phyloP scores from a whole-genome alignment of 139 green algal species.

The Volvox africanus region DNA sequence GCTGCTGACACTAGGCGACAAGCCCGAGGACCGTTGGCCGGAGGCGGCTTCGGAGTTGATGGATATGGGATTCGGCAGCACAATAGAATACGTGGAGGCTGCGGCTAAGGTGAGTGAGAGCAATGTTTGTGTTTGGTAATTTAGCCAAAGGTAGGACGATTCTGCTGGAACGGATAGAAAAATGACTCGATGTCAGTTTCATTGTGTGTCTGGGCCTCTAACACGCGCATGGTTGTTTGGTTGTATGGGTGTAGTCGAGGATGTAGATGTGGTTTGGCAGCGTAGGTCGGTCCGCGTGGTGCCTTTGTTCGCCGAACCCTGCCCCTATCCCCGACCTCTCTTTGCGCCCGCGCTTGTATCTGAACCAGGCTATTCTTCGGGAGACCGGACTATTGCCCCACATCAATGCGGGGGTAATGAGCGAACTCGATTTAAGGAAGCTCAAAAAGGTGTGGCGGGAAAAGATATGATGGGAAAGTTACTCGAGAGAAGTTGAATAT shows the following conservation, averaged over 20 bases:
- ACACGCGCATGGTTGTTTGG: no score
- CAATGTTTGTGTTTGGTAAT: background rate
- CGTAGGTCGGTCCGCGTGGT: no score
- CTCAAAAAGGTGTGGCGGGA: slow-evolving; percentile 23
- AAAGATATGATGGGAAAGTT: background rate
- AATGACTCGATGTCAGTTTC: no score
- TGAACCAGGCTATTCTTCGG: slow-evolving; percentile 60
- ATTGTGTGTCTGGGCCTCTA: no score
- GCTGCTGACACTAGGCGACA: slow-evolving; percentile 92
- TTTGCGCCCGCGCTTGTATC: background rate
- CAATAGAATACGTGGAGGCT: slow-evolving; percentile 83
- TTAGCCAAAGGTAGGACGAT: background rate
- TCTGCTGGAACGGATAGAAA: no score
- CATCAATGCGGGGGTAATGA: slow-evolving; percentile 89
- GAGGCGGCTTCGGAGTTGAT: slow-evolving; percentile 80
- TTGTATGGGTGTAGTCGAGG: no score
- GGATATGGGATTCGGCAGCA: slow-evolving; percentile 75
- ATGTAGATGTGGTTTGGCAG: no score
- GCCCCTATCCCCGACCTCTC: no score
- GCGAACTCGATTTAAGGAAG: slow-evolving; percentile 50
- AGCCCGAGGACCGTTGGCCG: slow-evolving; percentile 83
- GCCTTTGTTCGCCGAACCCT: no score
- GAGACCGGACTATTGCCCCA: slow-evolving; percentile 88
- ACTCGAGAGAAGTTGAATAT: no score
- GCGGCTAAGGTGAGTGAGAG: slow-evolving; percentile 55